phyloP scores from a whole-genome alignment of 495 filamentous ascomycete genomes.

The Penicillium steckii region DNA sequence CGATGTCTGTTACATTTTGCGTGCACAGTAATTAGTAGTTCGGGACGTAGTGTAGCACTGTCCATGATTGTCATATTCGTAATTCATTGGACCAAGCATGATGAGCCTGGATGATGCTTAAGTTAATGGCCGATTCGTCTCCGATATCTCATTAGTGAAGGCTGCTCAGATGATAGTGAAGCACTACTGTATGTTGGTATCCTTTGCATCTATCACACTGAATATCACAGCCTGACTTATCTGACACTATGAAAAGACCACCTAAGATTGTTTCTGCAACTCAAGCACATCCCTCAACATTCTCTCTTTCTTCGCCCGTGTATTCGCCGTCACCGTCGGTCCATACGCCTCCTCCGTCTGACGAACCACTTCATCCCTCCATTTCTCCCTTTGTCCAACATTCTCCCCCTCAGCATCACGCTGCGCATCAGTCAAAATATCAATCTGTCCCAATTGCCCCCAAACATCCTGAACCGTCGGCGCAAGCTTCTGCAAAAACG shows the following conservation, averaged over 20 bases:
- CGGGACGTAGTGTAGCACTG: too few relatives aligned
- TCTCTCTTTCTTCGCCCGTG: slow-evolving; percentile 26
- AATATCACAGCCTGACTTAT: too few relatives aligned
- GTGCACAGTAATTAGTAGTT: neutral
- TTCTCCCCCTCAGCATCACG: slow-evolving; percentile 19
- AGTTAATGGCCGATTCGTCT: too few relatives aligned
- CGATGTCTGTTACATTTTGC: slow-evolving; percentile 12
- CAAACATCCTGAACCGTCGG: slow-evolving; percentile 55
- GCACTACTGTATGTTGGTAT: too few relatives aligned
- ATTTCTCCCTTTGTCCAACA: slow-evolving; percentile 32
- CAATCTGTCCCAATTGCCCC: slow-evolving; percentile 44
- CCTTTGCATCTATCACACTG: too few relatives aligned
- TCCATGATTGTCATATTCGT: too few relatives aligned
- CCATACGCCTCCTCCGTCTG: slow-evolving; percentile 41
- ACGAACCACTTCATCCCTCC: slow-evolving; percentile 34
- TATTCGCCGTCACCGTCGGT: slow-evolving; percentile 13
- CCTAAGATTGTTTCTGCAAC: slow-evolving; percentile 19
- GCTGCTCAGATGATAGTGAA: too few relatives aligned
- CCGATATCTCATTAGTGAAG: too few relatives aligned
- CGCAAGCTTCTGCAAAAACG: slow-evolving; percentile 56
- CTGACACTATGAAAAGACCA: too few relatives aligned
- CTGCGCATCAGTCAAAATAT: slow-evolving; percentile 37
- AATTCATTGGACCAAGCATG: too few relatives aligned
- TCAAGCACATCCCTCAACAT: slow-evolving; percentile 30
- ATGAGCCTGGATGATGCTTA: too few relatives aligned